Conservation (phyloP, 2,329 filamentous ascomycete species). For the Epichloe glyceriae region DNA sequence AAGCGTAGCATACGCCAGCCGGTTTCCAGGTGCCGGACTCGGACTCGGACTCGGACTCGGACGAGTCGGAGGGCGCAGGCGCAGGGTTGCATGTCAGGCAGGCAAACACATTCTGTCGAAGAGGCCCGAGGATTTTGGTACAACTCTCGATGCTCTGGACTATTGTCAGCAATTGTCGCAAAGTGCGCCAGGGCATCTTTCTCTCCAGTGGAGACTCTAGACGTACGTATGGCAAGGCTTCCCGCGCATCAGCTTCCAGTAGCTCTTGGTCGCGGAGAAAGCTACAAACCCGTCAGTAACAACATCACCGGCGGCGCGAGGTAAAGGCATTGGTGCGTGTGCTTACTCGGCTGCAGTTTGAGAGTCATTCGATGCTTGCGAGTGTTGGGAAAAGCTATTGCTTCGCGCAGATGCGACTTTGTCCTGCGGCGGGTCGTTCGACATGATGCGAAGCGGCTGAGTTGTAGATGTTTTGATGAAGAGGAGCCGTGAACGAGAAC, state of each 20-base stretch:
- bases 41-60: slow-evolving; percentile 47
- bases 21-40: slow-evolving; percentile 40
- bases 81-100: slow-evolving; percentile 89
- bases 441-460: slow-evolving; percentile 12
- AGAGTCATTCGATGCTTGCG: slow-evolving; percentile 45
- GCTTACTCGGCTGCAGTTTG: slow-evolving; percentile 58
- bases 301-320: no score
- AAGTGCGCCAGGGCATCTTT: slow-evolving; percentile 1
- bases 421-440: slow-evolving; percentile 23
- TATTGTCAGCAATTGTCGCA: slow-evolving; percentile 13
- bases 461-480: background rate
- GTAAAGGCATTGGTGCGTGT: slow-evolving; percentile 11
- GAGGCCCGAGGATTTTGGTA: slow-evolving; percentile 75
- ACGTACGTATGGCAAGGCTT: slow-evolving; percentile 81
- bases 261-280: slow-evolving; percentile 83
- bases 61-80: slow-evolving; percentile 45
- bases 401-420: slow-evolving; percentile 26
- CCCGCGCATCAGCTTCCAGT: slow-evolving; percentile 87
- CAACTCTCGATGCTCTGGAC: slow-evolving; percentile 80
- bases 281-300: slow-evolving; percentile 26
- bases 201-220: background rate
- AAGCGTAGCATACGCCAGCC: slow-evolving; percentile 90
- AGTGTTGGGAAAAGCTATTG: slow-evolving; percentile 46
- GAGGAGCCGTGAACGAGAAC: background rate
- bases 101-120: slow-evolving; percentile 82